These are phyloP conservation scores for Zangia roseola DNA, from an alignment of 768 basidiomycete genomes.

Conservation along the genomic window DNA sequence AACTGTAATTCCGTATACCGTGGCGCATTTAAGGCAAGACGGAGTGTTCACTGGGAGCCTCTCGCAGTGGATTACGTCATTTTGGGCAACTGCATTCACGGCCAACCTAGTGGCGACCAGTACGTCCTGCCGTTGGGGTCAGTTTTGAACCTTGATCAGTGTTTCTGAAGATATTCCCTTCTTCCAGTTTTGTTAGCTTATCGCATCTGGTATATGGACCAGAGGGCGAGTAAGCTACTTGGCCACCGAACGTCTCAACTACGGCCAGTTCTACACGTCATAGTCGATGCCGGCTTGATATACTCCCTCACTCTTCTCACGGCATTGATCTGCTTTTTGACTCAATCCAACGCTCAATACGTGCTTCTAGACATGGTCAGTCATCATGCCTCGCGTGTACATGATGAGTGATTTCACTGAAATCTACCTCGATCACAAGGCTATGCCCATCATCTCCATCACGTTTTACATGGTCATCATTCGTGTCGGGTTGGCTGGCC, in stretches of 20 bases:
- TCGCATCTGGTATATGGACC: constrained; percentile 28
- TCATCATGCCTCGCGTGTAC: no score
- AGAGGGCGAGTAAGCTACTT: constrained; percentile 13
- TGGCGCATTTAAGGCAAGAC: not conserved
- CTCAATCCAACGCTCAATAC: constrained; percentile 29
- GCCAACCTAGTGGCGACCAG: constrained; percentile 34
- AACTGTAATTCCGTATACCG: not conserved
- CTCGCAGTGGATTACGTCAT: constrained; percentile 32
- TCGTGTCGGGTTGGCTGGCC: constrained; percentile 6
- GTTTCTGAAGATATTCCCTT: not conserved
- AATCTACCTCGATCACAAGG: not conserved
- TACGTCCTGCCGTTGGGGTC: not conserved
- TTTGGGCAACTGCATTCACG: constrained; percentile 29
- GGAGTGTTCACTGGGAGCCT: constrained; percentile 21
- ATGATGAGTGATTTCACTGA: not conserved
- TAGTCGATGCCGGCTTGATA: constrained; percentile 35
- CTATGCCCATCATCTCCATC: constrained; percentile 13
- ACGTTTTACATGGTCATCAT: constrained; percentile 20
- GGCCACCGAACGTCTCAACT: not conserved
- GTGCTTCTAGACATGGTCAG: constrained; percentile 35
- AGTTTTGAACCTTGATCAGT: not conserved
- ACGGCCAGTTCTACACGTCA: constrained; percentile 17
- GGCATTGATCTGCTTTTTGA: constrained; percentile 29
- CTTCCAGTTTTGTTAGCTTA: constrained; percentile 21
- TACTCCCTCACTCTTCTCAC: constrained; percentile 35